A percentile compares a stretch with the other conserved stretches of the same genome.
Evolutionary conservation across 2,329 filamentous ascomycete genomes (phyloP).

Genomic region (Septoria petroselini): DNA sequence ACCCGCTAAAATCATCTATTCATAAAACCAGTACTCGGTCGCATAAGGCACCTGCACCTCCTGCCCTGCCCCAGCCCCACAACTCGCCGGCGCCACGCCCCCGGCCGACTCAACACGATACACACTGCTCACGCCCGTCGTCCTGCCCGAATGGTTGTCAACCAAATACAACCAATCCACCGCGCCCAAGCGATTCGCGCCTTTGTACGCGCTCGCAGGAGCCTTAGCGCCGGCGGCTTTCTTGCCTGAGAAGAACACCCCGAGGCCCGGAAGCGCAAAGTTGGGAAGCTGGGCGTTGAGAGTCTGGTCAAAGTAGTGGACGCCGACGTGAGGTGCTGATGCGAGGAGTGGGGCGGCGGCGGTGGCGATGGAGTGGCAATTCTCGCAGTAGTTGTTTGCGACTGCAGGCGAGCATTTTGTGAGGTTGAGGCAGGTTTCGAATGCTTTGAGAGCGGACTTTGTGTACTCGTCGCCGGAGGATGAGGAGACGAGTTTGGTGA

Average conservation of each 20-base stretch:
- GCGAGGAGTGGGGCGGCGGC: slow-evolving; percentile 9
- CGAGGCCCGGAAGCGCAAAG: slow-evolving; percentile 54
- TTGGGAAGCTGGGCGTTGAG: slow-evolving; percentile 53
- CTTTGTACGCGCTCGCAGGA: slow-evolving; percentile 45
- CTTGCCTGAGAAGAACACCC: slow-evolving; percentile 46
- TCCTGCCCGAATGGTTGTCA: slow-evolving; percentile 39
- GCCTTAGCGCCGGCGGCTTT: slow-evolving; percentile 53
- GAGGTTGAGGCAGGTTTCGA: slow-evolving; percentile 23
- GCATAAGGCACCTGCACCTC: slow-evolving; percentile 45
- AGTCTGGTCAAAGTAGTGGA: slow-evolving; percentile 60
- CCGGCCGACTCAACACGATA: slow-evolving; percentile 51
- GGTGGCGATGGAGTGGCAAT: slow-evolving; percentile 33
- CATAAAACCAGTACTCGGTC: slow-evolving; percentile 50
- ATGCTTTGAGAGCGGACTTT: slow-evolving; percentile 18
- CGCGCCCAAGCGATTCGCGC: slow-evolving; percentile 38
- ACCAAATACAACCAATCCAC: slow-evolving; percentile 49
- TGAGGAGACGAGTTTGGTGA: slow-evolving; percentile 41
- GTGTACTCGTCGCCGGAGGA: slow-evolving; percentile 23
- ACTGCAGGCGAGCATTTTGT: slow-evolving; percentile 18
- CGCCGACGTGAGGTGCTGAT: slow-evolving; percentile 47
- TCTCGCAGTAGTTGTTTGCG: slow-evolving; percentile 17
- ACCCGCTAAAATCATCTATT: slow-evolving; percentile 23
- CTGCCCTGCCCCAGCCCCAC: slow-evolving; percentile 25
- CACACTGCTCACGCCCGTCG: slow-evolving; percentile 43
- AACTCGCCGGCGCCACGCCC: slow-evolving; percentile 42